phyloP scores from a whole-genome alignment of 768 basidiomycete species.

The Suillus subalutaceus region DNA sequence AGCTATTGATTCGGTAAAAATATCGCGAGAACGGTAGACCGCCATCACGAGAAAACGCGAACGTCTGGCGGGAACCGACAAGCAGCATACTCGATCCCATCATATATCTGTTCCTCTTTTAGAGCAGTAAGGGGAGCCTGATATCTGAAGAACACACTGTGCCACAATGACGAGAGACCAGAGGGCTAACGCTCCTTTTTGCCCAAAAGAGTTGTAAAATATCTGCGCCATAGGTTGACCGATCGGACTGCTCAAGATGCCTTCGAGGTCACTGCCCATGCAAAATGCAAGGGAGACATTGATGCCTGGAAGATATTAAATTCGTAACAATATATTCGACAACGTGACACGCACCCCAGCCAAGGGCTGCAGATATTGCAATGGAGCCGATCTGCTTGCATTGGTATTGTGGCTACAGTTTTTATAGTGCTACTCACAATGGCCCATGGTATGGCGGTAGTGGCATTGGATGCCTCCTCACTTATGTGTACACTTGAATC shows the following conservation, averaged over 20 bases:
- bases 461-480: slow-evolving; percentile 72
- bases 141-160: slow-evolving; percentile 20
- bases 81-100: slow-evolving; percentile 58
- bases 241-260: slow-evolving; percentile 44
- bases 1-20: slow-evolving; percentile 59
- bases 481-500: slow-evolving; percentile 69
- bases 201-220: slow-evolving; percentile 48
- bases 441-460: slow-evolving; percentile 68
- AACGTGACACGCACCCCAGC: slow-evolving; percentile 49
- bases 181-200: slow-evolving; percentile 42
- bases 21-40: slow-evolving; percentile 66
- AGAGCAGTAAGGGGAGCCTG: background rate
- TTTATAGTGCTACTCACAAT: slow-evolving; percentile 41
- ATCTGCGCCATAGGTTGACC: slow-evolving; percentile 48
- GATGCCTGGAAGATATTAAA: slow-evolving; percentile 37
- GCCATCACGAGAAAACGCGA: slow-evolving; percentile 71
- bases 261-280: slow-evolving; percentile 52
- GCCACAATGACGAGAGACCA: slow-evolving; percentile 41
- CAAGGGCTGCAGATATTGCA: slow-evolving; percentile 57
- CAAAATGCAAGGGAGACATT: slow-evolving; percentile 66
- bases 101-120: slow-evolving; percentile 42
- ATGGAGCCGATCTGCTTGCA: slow-evolving; percentile 46
- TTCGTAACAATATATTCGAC: background rate
- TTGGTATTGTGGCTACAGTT: slow-evolving; percentile 30
- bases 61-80: slow-evolving; percentile 61